A percentile compares a stretch with the other conserved stretches of the same genome.
phyloP scores from a whole-genome alignment of 345 rosid genomes.

The Anastatica hierochuntica region DNA sequence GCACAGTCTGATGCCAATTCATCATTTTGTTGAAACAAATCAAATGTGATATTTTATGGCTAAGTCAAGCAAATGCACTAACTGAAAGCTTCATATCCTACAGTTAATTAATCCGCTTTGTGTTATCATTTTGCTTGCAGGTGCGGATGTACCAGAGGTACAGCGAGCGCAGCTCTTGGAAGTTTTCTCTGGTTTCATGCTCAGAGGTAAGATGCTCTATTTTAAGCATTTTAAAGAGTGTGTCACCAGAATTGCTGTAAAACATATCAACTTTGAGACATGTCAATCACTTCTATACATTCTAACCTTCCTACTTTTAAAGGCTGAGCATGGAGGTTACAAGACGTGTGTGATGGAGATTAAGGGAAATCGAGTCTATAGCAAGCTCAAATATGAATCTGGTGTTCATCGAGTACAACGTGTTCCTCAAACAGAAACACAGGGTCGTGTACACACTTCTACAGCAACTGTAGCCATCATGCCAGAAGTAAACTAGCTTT shows the following conservation, averaged over 20 bases:
- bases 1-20: not conserved
- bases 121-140: conserved; percentile 31
- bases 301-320: conserved; percentile 14
- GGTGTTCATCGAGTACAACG: no score
- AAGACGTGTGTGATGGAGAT: no score
- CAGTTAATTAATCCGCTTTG: no score
- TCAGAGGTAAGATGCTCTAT: conserved; percentile 56
- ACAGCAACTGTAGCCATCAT: conserved; percentile 99
- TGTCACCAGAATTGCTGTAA: not conserved
- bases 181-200: conserved; percentile 47
- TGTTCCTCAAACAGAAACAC: no score
- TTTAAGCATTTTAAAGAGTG: not conserved
- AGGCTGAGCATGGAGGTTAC: no score
- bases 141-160: conserved; percentile 85
- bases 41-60: no score
- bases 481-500: no score
- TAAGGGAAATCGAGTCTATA: no score
- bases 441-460: conserved; percentile 93
- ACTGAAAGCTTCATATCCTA: no score
- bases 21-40: no score
- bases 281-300: not conserved
- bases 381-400: no score
- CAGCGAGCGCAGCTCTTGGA: conserved; percentile 80
- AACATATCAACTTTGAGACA: not conserved
- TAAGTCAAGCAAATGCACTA: no score